These are phyloP conservation scores for Brasenia schreberi DNA, from an alignment of 164 flowering plant species.

Conservation along the genomic window DNA sequence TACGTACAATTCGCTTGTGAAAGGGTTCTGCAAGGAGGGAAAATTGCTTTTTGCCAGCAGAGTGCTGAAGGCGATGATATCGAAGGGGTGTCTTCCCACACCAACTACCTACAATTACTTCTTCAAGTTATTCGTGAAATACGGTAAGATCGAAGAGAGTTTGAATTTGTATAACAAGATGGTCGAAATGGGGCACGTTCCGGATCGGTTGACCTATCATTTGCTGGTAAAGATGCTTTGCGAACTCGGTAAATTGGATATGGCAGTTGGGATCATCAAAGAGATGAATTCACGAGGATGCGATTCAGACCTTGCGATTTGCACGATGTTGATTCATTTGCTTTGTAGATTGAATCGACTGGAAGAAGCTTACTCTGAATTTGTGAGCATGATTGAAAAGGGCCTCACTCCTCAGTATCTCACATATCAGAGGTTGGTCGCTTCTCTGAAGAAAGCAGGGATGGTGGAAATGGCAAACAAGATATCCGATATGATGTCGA, in stretches of 20 bases:
- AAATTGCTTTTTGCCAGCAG: slow-evolving; percentile 33
- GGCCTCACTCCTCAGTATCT: slow-evolving; percentile 58
- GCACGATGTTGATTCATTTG: slow-evolving; percentile 75
- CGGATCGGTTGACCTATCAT: slow-evolving; percentile 61
- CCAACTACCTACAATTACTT: slow-evolving; percentile 73
- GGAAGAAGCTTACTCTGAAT: slow-evolving; percentile 50
- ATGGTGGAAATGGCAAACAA: slow-evolving; percentile 31
- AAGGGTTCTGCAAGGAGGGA: slow-evolving; percentile 20
- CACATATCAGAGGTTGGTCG: slow-evolving; percentile 41
- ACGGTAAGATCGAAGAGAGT: slow-evolving; percentile 53
- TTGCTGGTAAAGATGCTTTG: slow-evolving; percentile 69
- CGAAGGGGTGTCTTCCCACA: slow-evolving; percentile 47
- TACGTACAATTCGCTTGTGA: slow-evolving; percentile 58
- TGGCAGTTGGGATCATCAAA: slow-evolving; percentile 46
- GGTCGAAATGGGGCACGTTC: slow-evolving; percentile 56
- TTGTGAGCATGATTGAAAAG: slow-evolving; percentile 57
- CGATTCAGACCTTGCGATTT: slow-evolving; percentile 52
- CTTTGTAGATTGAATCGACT: slow-evolving; percentile 44
- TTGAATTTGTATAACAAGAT: slow-evolving; percentile 71
- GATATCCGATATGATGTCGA: slow-evolving; percentile 34
- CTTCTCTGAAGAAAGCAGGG: slow-evolving; percentile 41
- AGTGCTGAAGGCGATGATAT: slow-evolving; percentile 58
- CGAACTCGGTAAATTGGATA: slow-evolving; percentile 42
- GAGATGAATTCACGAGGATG: slow-evolving; percentile 66
- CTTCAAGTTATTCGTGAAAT: slow-evolving; percentile 39